Base-by-base conservation (phyloP, 2,329 filamentous ascomycete species). In the Microcera coccophila region DNA sequence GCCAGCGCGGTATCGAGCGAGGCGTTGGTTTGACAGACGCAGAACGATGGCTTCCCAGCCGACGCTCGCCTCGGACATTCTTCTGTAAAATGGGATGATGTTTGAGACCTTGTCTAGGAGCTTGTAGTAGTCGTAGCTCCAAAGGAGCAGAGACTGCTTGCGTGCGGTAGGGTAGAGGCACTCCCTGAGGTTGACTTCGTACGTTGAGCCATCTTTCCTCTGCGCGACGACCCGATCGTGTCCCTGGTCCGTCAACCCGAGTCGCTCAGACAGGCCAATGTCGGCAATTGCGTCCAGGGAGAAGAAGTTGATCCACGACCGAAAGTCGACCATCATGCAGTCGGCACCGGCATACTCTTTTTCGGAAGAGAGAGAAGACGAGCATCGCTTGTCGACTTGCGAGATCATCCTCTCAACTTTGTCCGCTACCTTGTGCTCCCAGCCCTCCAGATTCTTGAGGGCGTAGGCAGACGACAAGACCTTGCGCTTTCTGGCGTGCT, bases 261-360 rank as follows among this genome's bases (percentile, higher is more conserved):
- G 66, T 14, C 63, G 65, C 45, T 76, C 69, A 1, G 65, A 71
- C 1, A 78, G 62, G 2, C 75, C 76, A 55, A 79, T 79, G 41
- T 78, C 74, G 24, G 71, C 73, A 38, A 79, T 78, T 14, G 74
- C 75, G 39, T 79, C 76, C 3, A 79, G 63, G 0, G 73, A 74
- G 55, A 79, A 78, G 58, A 75, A 76, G 58, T 78, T 79, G 9
- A 67, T 71, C 49, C 51, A 79, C 8, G 63, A 62, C 4, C 74
- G 69, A 44, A 71, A 73, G 52, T 79, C 72, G 16, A 79, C 60
- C 0, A 66, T 73, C 16, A 74, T 38, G 37, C 75, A 72, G n/a
- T 63, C 54, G 1, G 62, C 47, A 10, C 53, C 48, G 1, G 61
- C 59, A 15, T 42, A 42, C n/a, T 36, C 45, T 3, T 47, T 36